Base-by-base conservation (phyloP, 176 grass and related monocot genomes). In the Saccharum spontaneum region DNA sequence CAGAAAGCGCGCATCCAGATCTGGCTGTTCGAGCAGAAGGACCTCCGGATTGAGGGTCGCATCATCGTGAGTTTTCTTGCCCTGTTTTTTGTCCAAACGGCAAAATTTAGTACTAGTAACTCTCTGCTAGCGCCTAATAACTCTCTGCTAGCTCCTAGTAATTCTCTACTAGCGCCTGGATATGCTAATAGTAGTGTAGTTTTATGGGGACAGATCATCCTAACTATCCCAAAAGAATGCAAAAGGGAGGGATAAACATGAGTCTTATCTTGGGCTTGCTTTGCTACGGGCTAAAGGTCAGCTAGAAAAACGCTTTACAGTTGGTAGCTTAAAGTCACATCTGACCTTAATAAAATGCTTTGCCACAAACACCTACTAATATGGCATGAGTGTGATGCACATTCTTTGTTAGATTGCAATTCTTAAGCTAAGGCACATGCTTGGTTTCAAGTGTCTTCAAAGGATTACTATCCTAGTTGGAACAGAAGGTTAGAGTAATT, bases 1-100 rank as follows among this genome's bases (percentile, higher is more conserved):
- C 86, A 98, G 97, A 98, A 98, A 96, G 93, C 93, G 80, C 89
- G 93, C 76, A 98, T 96, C 43, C 93, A 94, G 86, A 94, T 98
- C 79, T 98, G 97, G 93, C 91, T 98, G 3, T 98, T 94, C 66
- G 93, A 98, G 91, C 91, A 98, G 84, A 98, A 94, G 86, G 93
- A 98, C 86, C 84, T 95, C 80, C 91, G 93, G 71, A 98, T 96
- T 30, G 91, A 98, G 83, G 97, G 93, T 26, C 88, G 93, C 65
- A 98, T 98, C 70, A 98, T 98, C 18, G 89, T 98, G 69, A 89
- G 88, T 91, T 71, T 86, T 55, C 20, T 49, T 7, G 13, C 22
- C 7, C 13, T 9, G 12, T 79, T 50, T 63, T 3, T 33, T 17
- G 50, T 20, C 5, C 17, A 22, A 75, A 62, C 13, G 18, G 39